phyloP scores from a whole-genome alignment of 805 yeast genomes.

The Pichia kluyveri region DNA sequence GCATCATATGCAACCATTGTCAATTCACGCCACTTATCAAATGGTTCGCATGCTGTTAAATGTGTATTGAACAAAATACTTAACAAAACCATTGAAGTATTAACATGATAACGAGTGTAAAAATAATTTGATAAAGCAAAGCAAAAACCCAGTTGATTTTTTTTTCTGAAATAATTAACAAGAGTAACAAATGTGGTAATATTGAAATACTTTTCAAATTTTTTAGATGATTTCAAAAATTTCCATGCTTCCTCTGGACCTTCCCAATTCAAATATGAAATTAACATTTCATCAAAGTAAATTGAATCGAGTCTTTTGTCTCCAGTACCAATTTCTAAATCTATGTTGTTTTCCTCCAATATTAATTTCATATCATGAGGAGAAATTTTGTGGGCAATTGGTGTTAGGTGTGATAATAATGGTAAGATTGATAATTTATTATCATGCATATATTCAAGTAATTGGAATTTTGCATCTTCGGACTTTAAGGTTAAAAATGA shows the following conservation, averaged over 20 bases:
- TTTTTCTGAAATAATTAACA: constrained; percentile 14
- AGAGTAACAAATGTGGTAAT: constrained; percentile 4
- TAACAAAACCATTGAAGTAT: constrained; percentile 10
- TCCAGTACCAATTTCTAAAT: background rate
- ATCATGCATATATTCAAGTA: constrained; percentile 19
- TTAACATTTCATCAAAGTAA: background rate
- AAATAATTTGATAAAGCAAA: constrained; percentile 20
- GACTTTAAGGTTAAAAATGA: constrained; percentile 15
- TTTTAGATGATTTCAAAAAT: constrained; percentile 3
- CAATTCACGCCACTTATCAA: constrained; percentile 19
- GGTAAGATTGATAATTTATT: constrained; percentile 16
- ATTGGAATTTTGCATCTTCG: constrained; percentile 11
- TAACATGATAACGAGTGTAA: constrained; percentile 8
- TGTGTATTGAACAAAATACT: constrained; percentile 14
- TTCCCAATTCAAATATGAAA: constrained; percentile 8
- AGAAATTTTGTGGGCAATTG: background rate
- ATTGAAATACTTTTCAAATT: background rate
- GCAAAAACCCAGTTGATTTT: constrained; percentile 16
- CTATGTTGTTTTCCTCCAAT: background rate
- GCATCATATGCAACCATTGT: constrained; percentile 9
- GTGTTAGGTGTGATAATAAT: constrained; percentile 5
- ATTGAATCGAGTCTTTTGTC: background rate
- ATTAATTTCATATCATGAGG: background rate
- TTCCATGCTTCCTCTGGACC: constrained; percentile 15
- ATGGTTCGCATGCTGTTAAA: constrained; percentile 14